A percentile compares a stretch with the other conserved stretches of the same genome.
phyloP scores from a whole-genome alignment of 1,139 yeast genomes.

The Protomyces inouyei region DNA sequence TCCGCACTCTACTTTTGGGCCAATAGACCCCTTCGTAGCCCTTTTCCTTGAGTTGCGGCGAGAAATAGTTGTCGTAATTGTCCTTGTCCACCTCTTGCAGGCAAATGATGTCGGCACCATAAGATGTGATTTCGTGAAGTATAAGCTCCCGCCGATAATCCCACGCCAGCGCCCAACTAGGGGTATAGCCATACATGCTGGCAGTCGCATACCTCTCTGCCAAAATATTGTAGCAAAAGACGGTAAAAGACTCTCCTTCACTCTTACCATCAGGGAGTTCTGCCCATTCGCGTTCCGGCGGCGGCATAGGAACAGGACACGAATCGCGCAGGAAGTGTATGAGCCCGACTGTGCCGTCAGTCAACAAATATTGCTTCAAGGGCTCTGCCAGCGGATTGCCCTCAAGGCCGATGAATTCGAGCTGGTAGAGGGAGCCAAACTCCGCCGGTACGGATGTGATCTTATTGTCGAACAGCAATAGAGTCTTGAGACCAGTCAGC shows the following conservation, averaged over 20 bases:
- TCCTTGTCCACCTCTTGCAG: constrained; percentile 92
- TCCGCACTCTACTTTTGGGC: constrained; percentile 86
- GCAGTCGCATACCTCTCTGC: constrained; percentile 96
- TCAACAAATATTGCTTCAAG: constrained; percentile 62
- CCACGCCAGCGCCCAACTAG: constrained; percentile 96
- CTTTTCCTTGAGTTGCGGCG: constrained; percentile 60
- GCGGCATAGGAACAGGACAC: constrained; percentile 61
- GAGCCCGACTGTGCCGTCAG: constrained; percentile 80
- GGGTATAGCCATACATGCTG: constrained; percentile 87
- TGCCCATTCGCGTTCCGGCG: constrained; percentile 72
- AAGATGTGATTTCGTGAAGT: constrained; percentile 62
- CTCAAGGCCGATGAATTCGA: constrained; percentile 84
- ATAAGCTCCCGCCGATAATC: constrained; percentile 76
- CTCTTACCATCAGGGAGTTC: constrained; percentile 36
- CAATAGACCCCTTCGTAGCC: constrained; percentile 82
- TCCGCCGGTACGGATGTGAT: constrained; percentile 71
- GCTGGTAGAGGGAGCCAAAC: constrained; percentile 78
- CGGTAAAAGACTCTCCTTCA: constrained; percentile 52
- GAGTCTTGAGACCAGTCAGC: constrained; percentile 70
- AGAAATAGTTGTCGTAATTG: constrained; percentile 82
- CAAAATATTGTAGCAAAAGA: constrained; percentile 81
- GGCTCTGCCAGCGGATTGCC: constrained; percentile 80
- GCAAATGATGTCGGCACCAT: constrained; percentile 73
- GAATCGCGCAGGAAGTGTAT: constrained; percentile 75
- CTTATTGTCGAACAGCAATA: constrained; percentile 84